These are phyloP conservation scores for Syzygium aqueum DNA, from an alignment of 345 rosid species.

Conservation along the genomic window DNA sequence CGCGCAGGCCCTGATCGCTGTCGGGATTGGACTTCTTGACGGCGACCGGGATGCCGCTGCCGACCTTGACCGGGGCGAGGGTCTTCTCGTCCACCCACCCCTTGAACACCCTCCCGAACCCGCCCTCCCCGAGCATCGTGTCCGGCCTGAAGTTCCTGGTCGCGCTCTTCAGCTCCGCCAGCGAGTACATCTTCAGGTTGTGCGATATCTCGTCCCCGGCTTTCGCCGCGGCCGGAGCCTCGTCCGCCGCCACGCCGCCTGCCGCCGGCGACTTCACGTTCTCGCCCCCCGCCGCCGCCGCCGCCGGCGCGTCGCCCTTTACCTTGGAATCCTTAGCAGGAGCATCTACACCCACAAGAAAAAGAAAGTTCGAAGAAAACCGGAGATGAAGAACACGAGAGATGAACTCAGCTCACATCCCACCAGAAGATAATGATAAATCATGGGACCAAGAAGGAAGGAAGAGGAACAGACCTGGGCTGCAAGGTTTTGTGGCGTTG, in stretches of 20 bases:
- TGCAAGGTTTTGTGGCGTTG: not conserved
- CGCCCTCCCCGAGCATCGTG: slow-evolving; percentile 74
- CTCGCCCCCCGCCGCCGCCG: not conserved
- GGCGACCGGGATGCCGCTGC: slow-evolving; percentile 70
- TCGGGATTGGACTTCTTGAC: slow-evolving; percentile 77
- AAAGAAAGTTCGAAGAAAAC: not conserved
- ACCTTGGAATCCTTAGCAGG: not conserved
- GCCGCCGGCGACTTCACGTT: not conserved
- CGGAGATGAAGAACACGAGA: not conserved
- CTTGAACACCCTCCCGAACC: slow-evolving; percentile 78
- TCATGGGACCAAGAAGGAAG: not conserved
- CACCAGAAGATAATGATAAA: not conserved
- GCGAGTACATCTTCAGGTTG: slow-evolving; percentile 37
- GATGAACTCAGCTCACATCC: not conserved
- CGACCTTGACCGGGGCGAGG: slow-evolving; percentile 44
- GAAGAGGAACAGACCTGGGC: not conserved
- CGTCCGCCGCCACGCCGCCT: not conserved
- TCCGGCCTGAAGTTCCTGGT: slow-evolving; percentile 72
- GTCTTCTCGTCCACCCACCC: slow-evolving; percentile 77
- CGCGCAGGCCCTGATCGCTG: slow-evolving; percentile 62
- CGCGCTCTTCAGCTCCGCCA: slow-evolving; percentile 45
- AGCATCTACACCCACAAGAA: too few species aligned
- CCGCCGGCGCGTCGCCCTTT: not conserved
- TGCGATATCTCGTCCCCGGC: slow-evolving; percentile 8
- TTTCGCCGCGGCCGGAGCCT: not conserved